A percentile compares a stretch with the other conserved stretches of the same genome.
These are phyloP conservation scores for Aspergillus caelatus DNA, from an alignment of 2,329 filamentous ascomycete species.

Conservation along the genomic window DNA sequence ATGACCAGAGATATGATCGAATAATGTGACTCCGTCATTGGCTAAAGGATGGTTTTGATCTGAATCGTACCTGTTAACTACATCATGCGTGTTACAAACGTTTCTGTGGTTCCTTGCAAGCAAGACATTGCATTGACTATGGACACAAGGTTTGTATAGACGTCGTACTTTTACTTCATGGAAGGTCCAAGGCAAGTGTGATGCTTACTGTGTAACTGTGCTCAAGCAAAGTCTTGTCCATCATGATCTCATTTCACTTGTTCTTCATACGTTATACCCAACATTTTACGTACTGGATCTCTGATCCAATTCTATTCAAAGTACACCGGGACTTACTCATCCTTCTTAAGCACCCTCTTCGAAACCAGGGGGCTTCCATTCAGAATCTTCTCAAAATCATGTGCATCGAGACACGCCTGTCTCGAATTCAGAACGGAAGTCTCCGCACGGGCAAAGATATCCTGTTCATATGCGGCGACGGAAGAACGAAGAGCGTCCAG, in stretches of 20 bases:
- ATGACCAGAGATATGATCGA: too few relatives aligned
- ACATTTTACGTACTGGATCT: background rate
- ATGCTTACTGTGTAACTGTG: too few relatives aligned
- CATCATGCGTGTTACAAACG: too few relatives aligned
- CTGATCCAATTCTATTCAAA: background rate
- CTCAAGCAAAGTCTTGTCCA: background rate
- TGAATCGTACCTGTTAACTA: too few relatives aligned
- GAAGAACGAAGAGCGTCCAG: constrained; percentile 11
- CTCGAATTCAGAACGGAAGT: constrained; percentile 55
- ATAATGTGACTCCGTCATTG: too few relatives aligned
- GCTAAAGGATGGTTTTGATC: too few relatives aligned
- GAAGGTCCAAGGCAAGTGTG: too few relatives aligned
- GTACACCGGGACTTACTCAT: background rate
- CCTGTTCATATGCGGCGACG: constrained; percentile 46
- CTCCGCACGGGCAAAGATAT: constrained; percentile 47
- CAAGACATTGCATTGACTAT: too few relatives aligned
- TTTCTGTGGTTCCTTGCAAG: too few relatives aligned
- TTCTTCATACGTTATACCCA: background rate
- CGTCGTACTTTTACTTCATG: fast-evolving
- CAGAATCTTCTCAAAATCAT: background rate
- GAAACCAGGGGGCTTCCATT: background rate
- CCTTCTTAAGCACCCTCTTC: background rate
- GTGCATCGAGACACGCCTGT: constrained; percentile 49
- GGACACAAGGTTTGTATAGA: background rate
- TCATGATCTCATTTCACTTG: background rate